These are phyloP conservation scores for Ophiostoma novo-ulmi DNA, from an alignment of 2,329 filamentous ascomycete genomes.

Conservation along the genomic window DNA sequence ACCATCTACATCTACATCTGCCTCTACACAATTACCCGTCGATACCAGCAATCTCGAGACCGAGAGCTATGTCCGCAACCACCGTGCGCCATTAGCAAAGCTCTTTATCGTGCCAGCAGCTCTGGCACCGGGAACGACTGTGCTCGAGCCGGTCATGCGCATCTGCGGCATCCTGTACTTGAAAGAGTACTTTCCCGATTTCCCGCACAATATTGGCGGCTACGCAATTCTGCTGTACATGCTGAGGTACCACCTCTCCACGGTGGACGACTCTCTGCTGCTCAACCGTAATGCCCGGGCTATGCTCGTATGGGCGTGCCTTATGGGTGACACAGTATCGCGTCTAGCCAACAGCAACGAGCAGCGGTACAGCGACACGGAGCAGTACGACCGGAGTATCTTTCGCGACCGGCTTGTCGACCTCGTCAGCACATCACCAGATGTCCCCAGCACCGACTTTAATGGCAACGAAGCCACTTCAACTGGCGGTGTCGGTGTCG, in stretches of 20 bases:
- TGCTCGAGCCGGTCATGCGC: slow-evolving; percentile 33
- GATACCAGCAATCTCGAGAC: slow-evolving; percentile 26
- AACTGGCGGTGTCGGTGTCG: slow-evolving; percentile 17
- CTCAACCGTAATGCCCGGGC: slow-evolving; percentile 23
- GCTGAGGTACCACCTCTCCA: slow-evolving; percentile 30
- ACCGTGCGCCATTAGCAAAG: slow-evolving; percentile 27
- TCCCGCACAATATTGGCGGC: slow-evolving; percentile 33
- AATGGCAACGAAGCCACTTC: slow-evolving; percentile 16
- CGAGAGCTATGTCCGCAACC: slow-evolving; percentile 30
- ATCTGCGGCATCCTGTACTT: slow-evolving; percentile 33
- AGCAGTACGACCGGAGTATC: slow-evolving; percentile 30
- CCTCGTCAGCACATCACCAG: slow-evolving; percentile 21
- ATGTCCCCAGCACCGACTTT: neutral
- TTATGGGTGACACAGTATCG: slow-evolving; percentile 32
- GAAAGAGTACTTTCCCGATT: slow-evolving; percentile 35
- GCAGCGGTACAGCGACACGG: slow-evolving; percentile 23
- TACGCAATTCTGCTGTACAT: slow-evolving; percentile 33
- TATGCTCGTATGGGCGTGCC: slow-evolving; percentile 32
- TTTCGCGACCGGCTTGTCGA: slow-evolving; percentile 30
- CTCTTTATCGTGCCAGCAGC: slow-evolving; percentile 24
- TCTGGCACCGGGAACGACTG: slow-evolving; percentile 18
- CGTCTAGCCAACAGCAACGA: slow-evolving; percentile 31
- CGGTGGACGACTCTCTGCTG: slow-evolving; percentile 7
- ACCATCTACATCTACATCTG: neutral
- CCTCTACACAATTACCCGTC: slow-evolving; percentile 24